A percentile compares a stretch with the other conserved stretches of the same genome.
Conservation (phyloP, 164 flowering plant species). For the grape (Vitis vinifera) region DNA sequence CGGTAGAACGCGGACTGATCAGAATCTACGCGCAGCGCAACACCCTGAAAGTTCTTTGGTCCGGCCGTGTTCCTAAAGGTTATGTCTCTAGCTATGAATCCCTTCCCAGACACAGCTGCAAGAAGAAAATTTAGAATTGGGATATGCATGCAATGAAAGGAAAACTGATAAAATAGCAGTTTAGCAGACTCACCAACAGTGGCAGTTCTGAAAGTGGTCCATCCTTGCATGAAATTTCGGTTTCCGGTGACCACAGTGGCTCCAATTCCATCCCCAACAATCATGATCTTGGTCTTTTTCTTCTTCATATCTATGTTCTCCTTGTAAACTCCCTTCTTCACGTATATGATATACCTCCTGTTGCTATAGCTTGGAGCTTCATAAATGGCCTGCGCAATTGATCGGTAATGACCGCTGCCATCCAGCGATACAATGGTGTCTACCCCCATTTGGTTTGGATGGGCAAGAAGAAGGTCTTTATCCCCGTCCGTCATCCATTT, state of each 20-base stretch:
- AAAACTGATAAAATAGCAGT: background rate
- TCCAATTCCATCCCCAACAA: conserved; percentile 84
- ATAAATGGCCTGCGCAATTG: conserved; percentile 58
- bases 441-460: conserved; percentile 31
- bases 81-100: conserved; percentile 88
- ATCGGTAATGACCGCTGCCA: conserved; percentile 62
- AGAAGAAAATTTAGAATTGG: background rate
- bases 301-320: conserved; percentile 82
- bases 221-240: conserved; percentile 84
- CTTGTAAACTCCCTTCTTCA: conserved; percentile 70
- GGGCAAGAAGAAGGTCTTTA: conserved; percentile 35
- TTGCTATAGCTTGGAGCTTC: conserved; percentile 60
- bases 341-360: conserved; percentile 67
- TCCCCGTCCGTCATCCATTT: conserved; percentile 64
- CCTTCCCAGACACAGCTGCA: conserved; percentile 78
- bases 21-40: conserved; percentile 84
- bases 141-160: background rate
- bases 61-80: conserved; percentile 89
- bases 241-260: conserved; percentile 60
- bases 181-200: conserved; percentile 61
- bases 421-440: conserved; percentile 73
- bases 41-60: conserved; percentile 71
- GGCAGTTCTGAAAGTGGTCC: conserved; percentile 81
- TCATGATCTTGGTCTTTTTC: conserved; percentile 78
- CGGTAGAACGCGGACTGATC: conserved; percentile 82